Conservation (phyloP, 2,329 filamentous ascomycete species). For the Botryotinia calthae region DNA sequence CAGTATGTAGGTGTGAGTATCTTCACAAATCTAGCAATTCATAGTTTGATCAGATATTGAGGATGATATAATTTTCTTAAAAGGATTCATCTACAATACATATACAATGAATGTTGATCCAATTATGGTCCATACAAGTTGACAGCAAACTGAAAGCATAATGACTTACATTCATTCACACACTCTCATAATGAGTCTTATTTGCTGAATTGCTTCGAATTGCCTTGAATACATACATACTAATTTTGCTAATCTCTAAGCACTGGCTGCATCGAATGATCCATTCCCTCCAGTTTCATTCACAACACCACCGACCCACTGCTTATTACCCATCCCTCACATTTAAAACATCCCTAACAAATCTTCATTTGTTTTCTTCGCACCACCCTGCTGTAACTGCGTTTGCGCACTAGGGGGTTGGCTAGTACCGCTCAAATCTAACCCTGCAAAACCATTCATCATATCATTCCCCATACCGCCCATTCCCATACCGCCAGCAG, state of each 20-base stretch:
- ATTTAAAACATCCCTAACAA: constrained; percentile 55
- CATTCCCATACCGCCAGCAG: constrained; percentile 23
- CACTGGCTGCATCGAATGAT: background rate
- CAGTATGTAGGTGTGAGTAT: background rate
- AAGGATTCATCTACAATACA: background rate
- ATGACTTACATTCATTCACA: background rate
- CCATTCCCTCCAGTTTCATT: too few species aligned
- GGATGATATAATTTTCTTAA: background rate
- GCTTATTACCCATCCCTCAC: background rate
- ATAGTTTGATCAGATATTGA: background rate
- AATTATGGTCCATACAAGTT: background rate
- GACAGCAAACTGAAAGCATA: background rate
- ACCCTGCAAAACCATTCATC: constrained; percentile 79
- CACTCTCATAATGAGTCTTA: background rate
- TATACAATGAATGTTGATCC: background rate
- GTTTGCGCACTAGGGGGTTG: constrained; percentile 64
- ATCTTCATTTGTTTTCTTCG: constrained; percentile 58
- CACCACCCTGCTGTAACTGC: constrained; percentile 46
- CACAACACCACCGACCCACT: background rate
- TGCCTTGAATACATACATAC: constrained; percentile 13
- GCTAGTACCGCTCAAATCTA: constrained; percentile 68
- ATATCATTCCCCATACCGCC: constrained; percentile 35
- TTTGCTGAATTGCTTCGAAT: background rate
- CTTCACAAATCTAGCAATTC: background rate
- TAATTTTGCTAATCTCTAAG: background rate